Conservation (phyloP, 257 asterid genomes). For the Lycium barbarum region DNA sequence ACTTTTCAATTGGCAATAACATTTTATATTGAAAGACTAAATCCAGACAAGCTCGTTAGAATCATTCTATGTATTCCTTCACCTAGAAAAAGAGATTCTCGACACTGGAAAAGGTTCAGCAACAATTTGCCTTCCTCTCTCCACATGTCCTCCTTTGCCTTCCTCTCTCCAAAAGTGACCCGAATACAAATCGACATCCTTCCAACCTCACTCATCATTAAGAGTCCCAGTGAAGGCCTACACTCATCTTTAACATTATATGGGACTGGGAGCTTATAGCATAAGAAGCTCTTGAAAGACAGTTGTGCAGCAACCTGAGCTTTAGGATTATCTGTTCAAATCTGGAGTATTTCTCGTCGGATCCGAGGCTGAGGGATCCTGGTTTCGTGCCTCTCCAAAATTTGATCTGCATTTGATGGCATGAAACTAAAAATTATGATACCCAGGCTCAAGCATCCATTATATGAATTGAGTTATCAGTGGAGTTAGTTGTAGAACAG, state of each 20-base stretch:
- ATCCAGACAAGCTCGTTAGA: neutral
- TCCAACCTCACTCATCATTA: neutral
- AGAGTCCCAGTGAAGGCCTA: neutral
- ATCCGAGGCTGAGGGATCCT: slow-evolving; percentile 53
- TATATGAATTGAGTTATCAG: neutral
- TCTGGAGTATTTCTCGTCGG: slow-evolving; percentile 50
- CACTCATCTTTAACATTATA: neutral
- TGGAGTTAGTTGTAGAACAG: neutral
- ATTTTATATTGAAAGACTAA: neutral
- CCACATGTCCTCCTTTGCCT: neutral
- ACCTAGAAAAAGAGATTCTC: neutral
- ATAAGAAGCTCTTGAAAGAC: neutral
- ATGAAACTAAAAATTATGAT: neutral
- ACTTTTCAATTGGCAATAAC: neutral
- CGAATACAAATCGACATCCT: neutral
- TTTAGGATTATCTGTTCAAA: slow-evolving; percentile 11
- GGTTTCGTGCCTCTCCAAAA: slow-evolving; percentile 67
- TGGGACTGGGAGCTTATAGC: neutral
- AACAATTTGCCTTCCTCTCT: neutral
- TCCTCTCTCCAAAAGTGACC: neutral
- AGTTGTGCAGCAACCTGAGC: neutral
- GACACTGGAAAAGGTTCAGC: neutral
- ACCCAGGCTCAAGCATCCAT: neutral
- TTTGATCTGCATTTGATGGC: slow-evolving; percentile 55
- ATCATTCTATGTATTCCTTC: neutral